Evolutionary conservation across 371 early-diverging fungal genomes (phyloP).

Genomic region (Synchytrium microbalum): DNA sequence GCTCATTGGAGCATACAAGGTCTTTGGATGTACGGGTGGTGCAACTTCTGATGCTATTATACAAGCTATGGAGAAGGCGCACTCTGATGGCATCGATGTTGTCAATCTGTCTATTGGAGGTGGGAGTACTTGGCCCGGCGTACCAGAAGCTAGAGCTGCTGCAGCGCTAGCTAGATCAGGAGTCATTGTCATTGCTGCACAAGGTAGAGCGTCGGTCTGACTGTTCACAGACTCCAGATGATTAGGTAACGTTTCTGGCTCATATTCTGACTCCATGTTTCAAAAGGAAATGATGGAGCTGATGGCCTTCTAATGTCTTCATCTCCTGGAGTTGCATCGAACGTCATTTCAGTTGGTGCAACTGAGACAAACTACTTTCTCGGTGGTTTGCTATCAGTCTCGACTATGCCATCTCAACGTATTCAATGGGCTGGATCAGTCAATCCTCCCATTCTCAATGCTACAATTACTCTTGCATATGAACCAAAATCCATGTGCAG

Average conservation of each 20-base stretch:
- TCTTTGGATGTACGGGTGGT: constrained; percentile 57
- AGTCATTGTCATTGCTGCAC: constrained; percentile 22
- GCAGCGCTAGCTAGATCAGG: constrained; percentile 29
- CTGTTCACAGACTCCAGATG: background rate
- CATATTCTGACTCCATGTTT: background rate
- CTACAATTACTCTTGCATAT: background rate
- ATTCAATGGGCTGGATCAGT: background rate
- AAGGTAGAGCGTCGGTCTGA: constrained; percentile 38
- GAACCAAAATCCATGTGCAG: constrained; percentile 1
- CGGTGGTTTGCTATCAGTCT: background rate
- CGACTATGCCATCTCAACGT: background rate
- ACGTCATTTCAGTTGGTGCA: background rate
- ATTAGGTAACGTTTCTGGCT: no score
- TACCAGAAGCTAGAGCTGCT: constrained; percentile 44
- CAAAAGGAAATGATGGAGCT: constrained; percentile 1
- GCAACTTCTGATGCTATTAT: constrained; percentile 58
- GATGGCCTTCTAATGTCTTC: constrained; percentile 3
- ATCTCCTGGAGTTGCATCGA: background rate
- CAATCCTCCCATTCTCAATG: background rate
- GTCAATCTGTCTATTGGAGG: constrained; percentile 63
- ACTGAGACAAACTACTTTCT: background rate
- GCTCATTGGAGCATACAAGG: background rate
- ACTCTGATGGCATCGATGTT: constrained; percentile 51
- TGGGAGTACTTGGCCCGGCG: constrained; percentile 49
- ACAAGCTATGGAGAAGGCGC: constrained; percentile 55